Evolutionary conservation across 1,284 basidiomycete genomes (phyloP).

Genomic region (Cerrena zonata): DNA sequence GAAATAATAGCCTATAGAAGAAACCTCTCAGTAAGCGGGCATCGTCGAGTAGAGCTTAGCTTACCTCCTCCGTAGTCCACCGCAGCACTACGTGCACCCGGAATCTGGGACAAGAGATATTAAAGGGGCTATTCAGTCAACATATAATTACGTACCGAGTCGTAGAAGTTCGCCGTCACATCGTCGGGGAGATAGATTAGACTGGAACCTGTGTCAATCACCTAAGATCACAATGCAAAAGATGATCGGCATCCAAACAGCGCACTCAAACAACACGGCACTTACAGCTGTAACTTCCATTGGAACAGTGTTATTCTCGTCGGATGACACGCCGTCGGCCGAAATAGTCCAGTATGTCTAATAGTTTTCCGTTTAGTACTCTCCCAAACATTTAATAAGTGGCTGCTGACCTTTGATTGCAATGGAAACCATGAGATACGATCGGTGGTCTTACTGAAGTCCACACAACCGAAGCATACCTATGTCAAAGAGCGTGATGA

Average conservation of each 20-base stretch:
- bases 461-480: conserved; percentile 57
- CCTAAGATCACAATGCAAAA: conserved; percentile 29
- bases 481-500: conserved; percentile 17
- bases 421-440: conserved; percentile 49
- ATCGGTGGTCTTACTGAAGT: conserved; percentile 44
- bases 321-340: conserved; percentile 39
- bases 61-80: conserved; percentile 39
- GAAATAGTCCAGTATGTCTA: conserved; percentile 55
- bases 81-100: conserved; percentile 35
- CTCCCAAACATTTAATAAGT: too few relatives aligned
- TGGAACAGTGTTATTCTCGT: conserved; percentile 18
- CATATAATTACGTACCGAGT: conserved; percentile 14
- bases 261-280: too few relatives aligned
- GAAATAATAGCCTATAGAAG: conserved; percentile 41
- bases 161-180: conserved; percentile 38
- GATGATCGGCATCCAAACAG: too few relatives aligned
- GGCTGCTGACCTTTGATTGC: conserved; percentile 40
- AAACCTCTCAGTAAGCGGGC: not conserved
- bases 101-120: conserved; percentile 34
- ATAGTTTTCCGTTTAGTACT: too few relatives aligned
- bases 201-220: conserved; percentile 58
- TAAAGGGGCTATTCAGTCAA: not conserved
- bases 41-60: not conserved
- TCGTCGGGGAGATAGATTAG: conserved; percentile 47
- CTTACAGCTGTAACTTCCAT: conserved; percentile 35